These are phyloP conservation scores for Capronia coronata DNA, from an alignment of 2,329 filamentous ascomycete genomes.

Conservation along the genomic window DNA sequence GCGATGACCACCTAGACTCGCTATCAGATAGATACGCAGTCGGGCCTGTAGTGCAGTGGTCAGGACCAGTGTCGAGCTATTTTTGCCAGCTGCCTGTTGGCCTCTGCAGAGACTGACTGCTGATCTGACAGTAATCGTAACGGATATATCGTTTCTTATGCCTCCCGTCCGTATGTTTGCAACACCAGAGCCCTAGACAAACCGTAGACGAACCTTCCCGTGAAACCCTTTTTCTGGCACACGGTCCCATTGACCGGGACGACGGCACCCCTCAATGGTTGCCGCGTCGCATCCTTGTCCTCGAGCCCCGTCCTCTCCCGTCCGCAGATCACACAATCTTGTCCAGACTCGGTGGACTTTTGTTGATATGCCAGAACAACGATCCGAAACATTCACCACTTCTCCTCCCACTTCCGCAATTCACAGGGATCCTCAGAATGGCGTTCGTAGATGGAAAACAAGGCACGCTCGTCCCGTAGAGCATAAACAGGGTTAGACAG, in stretches of 20 bases:
- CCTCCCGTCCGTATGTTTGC: background rate
- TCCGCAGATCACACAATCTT: background rate
- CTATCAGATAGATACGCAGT: no score
- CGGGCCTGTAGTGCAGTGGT: no score
- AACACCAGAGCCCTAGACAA: background rate
- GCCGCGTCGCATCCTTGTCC: background rate
- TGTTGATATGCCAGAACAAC: background rate
- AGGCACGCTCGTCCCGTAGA: background rate
- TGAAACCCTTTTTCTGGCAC: background rate
- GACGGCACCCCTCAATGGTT: background rate
- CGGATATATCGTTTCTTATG: no score
- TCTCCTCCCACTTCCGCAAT: no score
- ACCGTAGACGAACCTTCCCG: background rate
- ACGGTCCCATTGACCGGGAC: background rate
- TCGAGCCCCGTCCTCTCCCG: background rate
- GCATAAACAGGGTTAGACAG: slow-evolving; percentile 3
- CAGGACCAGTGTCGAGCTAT: no score
- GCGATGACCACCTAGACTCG: no score
- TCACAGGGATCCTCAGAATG: no score
- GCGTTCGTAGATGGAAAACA: no score
- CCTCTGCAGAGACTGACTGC: no score
- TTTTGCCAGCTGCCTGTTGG: no score
- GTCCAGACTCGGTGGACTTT: background rate
- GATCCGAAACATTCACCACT: background rate
- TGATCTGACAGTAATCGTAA: no score